Evolutionary conservation across 345 rosid species (phyloP).

Genomic region (Clarkia xantiana): DNA sequence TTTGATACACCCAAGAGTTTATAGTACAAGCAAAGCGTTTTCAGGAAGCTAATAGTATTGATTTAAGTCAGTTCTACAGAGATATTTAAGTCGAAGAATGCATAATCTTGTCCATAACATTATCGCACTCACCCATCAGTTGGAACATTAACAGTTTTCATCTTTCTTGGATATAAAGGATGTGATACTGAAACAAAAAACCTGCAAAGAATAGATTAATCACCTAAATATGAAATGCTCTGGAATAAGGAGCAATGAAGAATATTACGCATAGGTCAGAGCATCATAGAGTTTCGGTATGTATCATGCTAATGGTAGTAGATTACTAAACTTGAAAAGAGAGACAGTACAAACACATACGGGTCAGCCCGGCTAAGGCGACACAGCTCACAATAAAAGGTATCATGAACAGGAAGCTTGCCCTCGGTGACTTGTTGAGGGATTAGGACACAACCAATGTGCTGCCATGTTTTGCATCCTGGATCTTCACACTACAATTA

Average conservation of each 20-base stretch:
- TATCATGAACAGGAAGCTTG: constrained; percentile 41
- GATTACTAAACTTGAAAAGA: neutral
- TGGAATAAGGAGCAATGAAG: constrained; percentile 2
- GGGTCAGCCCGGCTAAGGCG: constrained; percentile 85
- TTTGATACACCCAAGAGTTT: no score
- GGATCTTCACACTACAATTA: constrained; percentile 55
- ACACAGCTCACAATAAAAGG: constrained; percentile 68
- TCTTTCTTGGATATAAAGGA: constrained; percentile 58
- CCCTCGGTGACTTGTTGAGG: constrained; percentile 55
- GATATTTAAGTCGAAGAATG: no score
- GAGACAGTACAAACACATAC: constrained; percentile 25
- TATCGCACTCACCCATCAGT: constrained; percentile 55
- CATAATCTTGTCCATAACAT: no score
- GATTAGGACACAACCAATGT: constrained; percentile 58
- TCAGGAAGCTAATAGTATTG: no score
- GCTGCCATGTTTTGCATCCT: constrained; percentile 62
- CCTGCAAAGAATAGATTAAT: constrained; percentile 22
- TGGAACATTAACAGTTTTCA: constrained; percentile 36
- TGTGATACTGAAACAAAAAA: constrained; percentile 59
- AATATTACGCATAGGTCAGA: neutral
- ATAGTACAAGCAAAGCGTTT: no score
- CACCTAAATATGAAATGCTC: neutral
- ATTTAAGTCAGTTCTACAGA: no score
- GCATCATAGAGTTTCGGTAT: neutral
- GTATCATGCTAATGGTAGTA: neutral